A percentile compares a stretch with the other conserved stretches of the same genome.
Conservation (phyloP, 1,139 yeast genomes). For the Geotrichum reessii region DNA sequence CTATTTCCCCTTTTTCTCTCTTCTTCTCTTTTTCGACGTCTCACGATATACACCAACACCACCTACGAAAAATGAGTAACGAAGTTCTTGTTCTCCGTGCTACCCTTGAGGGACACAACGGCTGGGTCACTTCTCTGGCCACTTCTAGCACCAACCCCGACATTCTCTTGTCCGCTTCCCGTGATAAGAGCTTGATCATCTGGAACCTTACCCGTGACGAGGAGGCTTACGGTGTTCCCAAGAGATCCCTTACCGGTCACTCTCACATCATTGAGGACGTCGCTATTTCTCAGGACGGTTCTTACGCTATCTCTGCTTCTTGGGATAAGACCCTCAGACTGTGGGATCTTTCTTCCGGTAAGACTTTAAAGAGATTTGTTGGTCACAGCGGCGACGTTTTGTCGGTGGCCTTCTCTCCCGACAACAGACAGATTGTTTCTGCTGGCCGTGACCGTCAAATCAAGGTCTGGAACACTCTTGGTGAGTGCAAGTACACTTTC, state of each 20-base stretch:
- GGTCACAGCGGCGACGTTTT: constrained; percentile 98
- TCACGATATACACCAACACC: not conserved
- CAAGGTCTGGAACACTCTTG: constrained; percentile 98
- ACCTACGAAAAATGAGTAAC: constrained; percentile 28
- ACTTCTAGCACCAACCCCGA: constrained; percentile 99
- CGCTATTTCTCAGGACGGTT: constrained; percentile 97
- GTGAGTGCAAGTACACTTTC: constrained; percentile 95
- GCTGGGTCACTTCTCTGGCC: constrained; percentile 97
- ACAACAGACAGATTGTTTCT: constrained; percentile 97
- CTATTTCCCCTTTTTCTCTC: constrained; percentile 10
- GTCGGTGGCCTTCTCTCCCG: constrained; percentile 93
- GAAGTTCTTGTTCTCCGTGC: constrained; percentile 99
- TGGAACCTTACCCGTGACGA: constrained; percentile 99
- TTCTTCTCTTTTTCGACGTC: constrained; percentile 6
- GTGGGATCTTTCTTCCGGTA: constrained; percentile 96
- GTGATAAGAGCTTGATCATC: constrained; percentile 97
- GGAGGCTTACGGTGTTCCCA: constrained; percentile 96
- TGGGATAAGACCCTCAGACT: constrained; percentile 99
- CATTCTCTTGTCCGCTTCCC: constrained; percentile 94
- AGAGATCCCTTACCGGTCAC: constrained; percentile 96
- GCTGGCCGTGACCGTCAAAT: constrained; percentile 99
- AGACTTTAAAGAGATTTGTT: constrained; percentile 88
- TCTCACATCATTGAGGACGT: constrained; percentile 98
- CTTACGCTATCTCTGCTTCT: constrained; percentile 96
- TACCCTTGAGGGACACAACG: constrained; percentile 73